Conservation (phyloP, 2,329 filamentous ascomycete genomes). For the Alternaria burnsii region DNA sequence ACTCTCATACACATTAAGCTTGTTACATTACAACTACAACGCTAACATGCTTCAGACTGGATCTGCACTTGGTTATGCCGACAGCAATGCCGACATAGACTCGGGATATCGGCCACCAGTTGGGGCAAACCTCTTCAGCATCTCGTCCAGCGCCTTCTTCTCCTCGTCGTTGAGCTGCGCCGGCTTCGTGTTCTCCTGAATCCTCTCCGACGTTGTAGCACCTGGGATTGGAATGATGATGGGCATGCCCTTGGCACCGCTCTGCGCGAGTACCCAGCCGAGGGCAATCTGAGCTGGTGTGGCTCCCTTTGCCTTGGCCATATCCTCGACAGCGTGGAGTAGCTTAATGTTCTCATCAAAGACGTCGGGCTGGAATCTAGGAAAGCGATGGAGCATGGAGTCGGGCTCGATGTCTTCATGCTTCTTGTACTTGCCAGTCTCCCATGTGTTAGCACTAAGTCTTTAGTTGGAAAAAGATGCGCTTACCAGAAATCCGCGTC, state of each 20-base stretch:
- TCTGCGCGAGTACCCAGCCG: slow-evolving; percentile 66
- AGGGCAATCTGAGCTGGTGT: slow-evolving; percentile 72
- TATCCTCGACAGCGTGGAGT: slow-evolving; percentile 63
- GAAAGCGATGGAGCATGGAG: slow-evolving; percentile 59
- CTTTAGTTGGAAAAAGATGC: neutral
- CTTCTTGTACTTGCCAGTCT: slow-evolving; percentile 57
- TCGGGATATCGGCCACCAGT: slow-evolving; percentile 53
- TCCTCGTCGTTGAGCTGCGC: slow-evolving; percentile 58
- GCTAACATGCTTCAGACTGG: slow-evolving; percentile 22
- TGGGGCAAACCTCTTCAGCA: slow-evolving; percentile 58
- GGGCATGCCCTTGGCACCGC: slow-evolving; percentile 62
- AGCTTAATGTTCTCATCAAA: slow-evolving; percentile 73
- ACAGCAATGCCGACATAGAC: slow-evolving; percentile 14
- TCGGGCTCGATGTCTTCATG: slow-evolving; percentile 67
- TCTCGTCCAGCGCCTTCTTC: slow-evolving; percentile 60
- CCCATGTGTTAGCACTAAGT: slow-evolving; percentile 26
- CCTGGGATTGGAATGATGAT: slow-evolving; percentile 73
- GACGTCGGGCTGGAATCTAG: slow-evolving; percentile 70
- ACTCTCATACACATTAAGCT: neutral
- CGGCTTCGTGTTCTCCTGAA: slow-evolving; percentile 71
- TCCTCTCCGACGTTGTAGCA: slow-evolving; percentile 63
- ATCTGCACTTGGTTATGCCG: slow-evolving; percentile 12
- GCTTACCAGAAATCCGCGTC: slow-evolving; percentile 63
- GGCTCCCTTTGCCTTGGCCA: slow-evolving; percentile 67
- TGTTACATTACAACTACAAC: slow-evolving; percentile 11